Conservation (phyloP, 352 stramenopile genomes). For the Pythium phragmitis region DNA sequence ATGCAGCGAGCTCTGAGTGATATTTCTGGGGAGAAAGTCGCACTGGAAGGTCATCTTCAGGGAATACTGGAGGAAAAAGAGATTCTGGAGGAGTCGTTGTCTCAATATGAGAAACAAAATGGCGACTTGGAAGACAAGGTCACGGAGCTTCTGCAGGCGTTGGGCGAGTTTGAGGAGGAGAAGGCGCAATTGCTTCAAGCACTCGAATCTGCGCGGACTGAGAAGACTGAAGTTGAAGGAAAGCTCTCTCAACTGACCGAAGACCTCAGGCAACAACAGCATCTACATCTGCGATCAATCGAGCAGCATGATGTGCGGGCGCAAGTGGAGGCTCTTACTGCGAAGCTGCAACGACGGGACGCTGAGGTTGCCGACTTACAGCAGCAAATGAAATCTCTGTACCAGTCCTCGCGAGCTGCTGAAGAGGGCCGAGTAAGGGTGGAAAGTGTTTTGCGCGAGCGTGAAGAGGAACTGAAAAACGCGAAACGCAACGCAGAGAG, state of each 20-base stretch:
- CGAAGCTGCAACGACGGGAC: conserved; percentile 16
- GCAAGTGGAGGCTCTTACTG: conserved; percentile 7
- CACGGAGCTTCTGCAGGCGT: conserved; percentile 16
- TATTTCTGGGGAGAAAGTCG: conserved; percentile 48
- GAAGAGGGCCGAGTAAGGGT: conserved; percentile 12
- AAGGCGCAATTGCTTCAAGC: conserved; percentile 16
- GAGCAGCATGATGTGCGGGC: conserved; percentile 6
- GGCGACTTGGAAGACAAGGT: conserved; percentile 36
- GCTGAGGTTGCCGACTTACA: conserved; percentile 18
- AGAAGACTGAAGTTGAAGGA: conserved; percentile 14
- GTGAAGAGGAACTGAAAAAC: conserved; percentile 13
- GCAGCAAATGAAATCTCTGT: conserved; percentile 13
- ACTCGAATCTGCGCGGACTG: not conserved
- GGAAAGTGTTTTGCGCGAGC: conserved; percentile 11
- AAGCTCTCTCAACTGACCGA: conserved; percentile 5
- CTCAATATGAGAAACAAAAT: conserved; percentile 57
- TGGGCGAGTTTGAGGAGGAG: conserved; percentile 23
- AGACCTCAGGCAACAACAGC: conserved; percentile 8
- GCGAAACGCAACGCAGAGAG: conserved; percentile 6
- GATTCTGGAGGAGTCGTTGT: conserved; percentile 30
- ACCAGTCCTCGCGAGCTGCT: conserved; percentile 14
- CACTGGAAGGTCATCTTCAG: conserved; percentile 50
- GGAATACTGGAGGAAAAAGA: conserved; percentile 35
- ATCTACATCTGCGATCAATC: conserved; percentile 6
- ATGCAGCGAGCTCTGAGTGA: conserved; percentile 45